Evolutionary conservation across 2,329 filamentous ascomycete species (phyloP).

Genomic region (Colletotrichum plurivorum): DNA sequence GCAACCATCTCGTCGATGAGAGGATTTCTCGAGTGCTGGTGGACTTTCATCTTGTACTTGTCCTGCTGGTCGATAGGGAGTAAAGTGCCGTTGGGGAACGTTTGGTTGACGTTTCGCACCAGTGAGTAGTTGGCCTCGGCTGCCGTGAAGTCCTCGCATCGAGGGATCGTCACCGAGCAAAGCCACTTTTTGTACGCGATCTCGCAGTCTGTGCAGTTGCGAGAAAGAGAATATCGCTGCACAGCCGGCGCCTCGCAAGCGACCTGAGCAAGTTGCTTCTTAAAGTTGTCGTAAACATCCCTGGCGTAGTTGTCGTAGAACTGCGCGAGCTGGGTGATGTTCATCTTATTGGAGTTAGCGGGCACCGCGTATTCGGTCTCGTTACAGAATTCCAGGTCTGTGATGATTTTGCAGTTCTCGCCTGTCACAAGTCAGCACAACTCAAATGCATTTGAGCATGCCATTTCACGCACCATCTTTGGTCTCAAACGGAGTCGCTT

Average conservation of each 20-base stretch:
- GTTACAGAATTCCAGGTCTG: slow-evolving; percentile 89
- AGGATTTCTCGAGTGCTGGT: slow-evolving; percentile 75
- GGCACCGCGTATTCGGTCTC: slow-evolving; percentile 94
- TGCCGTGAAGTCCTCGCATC: slow-evolving; percentile 86
- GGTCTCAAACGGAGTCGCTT: slow-evolving; percentile 80
- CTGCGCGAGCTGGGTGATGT: slow-evolving; percentile 71
- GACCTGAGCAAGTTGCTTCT: slow-evolving; percentile 85
- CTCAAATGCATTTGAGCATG: neutral
- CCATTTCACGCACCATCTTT: slow-evolving; percentile 74
- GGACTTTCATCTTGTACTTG: slow-evolving; percentile 51
- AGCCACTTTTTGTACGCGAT: slow-evolving; percentile 93
- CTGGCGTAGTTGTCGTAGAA: slow-evolving; percentile 85
- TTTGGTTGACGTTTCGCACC: slow-evolving; percentile 77
- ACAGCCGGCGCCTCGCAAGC: slow-evolving; percentile 84
- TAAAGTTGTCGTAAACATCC: slow-evolving; percentile 81
- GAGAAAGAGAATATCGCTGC: slow-evolving; percentile 85
- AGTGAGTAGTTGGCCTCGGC: slow-evolving; percentile 57
- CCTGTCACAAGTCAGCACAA: slow-evolving; percentile 59
- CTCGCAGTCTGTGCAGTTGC: slow-evolving; percentile 82
- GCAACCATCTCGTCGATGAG: slow-evolving; percentile 79
- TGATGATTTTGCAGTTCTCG: slow-evolving; percentile 87
- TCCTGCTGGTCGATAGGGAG: slow-evolving; percentile 57
- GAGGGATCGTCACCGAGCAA: slow-evolving; percentile 91
- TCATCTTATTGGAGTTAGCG: slow-evolving; percentile 76
- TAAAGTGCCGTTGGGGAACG: slow-evolving; percentile 78